Evolutionary conservation across 495 filamentous ascomycete genomes (phyloP), one percentile per base, ranked within the genome.

Genomic region (Hypoxylon intermedium): DNA sequence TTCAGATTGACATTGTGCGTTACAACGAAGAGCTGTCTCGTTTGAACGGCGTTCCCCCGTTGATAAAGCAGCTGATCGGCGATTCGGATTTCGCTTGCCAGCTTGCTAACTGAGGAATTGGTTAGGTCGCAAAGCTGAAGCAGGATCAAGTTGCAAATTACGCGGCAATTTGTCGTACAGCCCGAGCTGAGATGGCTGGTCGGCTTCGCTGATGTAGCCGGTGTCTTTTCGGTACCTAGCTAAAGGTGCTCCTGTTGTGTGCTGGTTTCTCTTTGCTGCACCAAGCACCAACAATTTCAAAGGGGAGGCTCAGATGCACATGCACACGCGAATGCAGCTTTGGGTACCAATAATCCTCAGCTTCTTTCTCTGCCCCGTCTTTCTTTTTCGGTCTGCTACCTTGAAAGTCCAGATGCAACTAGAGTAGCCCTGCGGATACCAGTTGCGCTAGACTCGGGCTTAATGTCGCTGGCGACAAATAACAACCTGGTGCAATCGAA

Each of bases 1-100:
- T 54, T 67, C 53, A 67, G 58, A 58, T 62, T 61, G 49, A 40
- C 53, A 67, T 67, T 61, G 63, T 67, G 63, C 53, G 63, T 58
- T 56, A 43, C 53, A 61, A 37, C 49, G 51, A 60, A 28, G 36
- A 52, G 62, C 56, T 67, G 45, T 67, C 52, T 67, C 30, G 57
- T 61, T 53, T 57, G 63, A 54, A 49, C 33, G 33, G 52, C 45
- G 55, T 60, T 55, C 45, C 62, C 51, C 51, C 50, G 62, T 65
- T 55, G 56, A 56, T 60, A 65, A 65, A 60, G 40, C 61, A 59
- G 55, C 45, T 65, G 62, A 65, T 65, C 56, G 51, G 62, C 62
- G 62, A 65, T 56, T 56, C 40, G 40, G 43, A 28, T 55, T 36
- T 36, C 53, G 33, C 60, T 60, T 34, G 41, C 44, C 40, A 59